phyloP scores from a whole-genome alignment of 2,329 filamentous ascomycete genomes.

The Neonectria ditissima region DNA sequence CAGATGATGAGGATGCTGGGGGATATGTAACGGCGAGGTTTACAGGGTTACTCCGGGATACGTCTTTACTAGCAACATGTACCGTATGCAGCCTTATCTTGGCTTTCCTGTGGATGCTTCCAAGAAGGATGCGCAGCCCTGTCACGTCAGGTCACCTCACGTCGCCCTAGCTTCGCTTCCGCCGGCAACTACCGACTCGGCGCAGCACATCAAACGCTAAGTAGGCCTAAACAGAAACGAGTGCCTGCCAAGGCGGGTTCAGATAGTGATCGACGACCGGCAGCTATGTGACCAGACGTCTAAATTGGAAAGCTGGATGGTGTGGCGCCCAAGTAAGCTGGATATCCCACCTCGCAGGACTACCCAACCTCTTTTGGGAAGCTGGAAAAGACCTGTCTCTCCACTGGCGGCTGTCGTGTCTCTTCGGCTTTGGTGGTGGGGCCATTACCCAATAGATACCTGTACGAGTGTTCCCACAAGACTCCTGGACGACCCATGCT shows the following conservation, averaged over 20 bases:
- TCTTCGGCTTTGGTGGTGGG: slow-evolving; percentile 4
- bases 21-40: neutral
- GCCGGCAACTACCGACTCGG: slow-evolving; percentile 15
- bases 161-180: neutral
- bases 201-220: slow-evolving; percentile 11
- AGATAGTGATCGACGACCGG: slow-evolving; percentile 14
- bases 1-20: slow-evolving; percentile 7
- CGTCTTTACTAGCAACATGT: neutral
- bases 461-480: slow-evolving; percentile 19
- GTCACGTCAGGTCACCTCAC: neutral
- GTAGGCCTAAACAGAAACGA: slow-evolving; percentile 6
- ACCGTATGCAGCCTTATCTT: neutral
- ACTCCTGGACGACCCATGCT: slow-evolving; percentile 15
- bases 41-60: neutral
- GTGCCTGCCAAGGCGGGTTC: slow-evolving; percentile 21
- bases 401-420: neutral
- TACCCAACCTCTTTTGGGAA: slow-evolving; percentile 18
- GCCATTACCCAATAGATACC: slow-evolving; percentile 24
- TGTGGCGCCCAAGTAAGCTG: neutral
- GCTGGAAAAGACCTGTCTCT: slow-evolving; percentile 6
- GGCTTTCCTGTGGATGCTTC: neutral
- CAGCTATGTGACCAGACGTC: slow-evolving; percentile 5
- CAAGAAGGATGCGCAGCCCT: neutral
- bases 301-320: neutral
- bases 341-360: neutral